Conservation (phyloP, 2,329 filamentous ascomycete genomes). For the Achaetomium macrosporum region DNA sequence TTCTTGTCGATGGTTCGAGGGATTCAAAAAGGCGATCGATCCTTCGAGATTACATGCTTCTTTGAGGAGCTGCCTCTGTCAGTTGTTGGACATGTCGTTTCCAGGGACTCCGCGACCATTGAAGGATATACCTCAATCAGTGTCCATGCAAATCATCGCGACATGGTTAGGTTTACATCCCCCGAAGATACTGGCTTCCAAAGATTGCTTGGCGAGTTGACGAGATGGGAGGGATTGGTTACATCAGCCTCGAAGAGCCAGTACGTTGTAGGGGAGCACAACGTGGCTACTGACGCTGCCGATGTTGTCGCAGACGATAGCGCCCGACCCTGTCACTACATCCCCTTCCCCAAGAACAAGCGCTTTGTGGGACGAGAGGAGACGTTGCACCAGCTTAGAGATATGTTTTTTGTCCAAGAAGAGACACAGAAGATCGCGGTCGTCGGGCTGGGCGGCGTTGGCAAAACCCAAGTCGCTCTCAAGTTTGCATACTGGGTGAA, state of each 20-base stretch:
- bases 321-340: conserved; percentile 11
- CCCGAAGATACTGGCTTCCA: conserved; percentile 28
- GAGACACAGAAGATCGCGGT: conserved; percentile 27
- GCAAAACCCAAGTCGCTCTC: conserved; percentile 37
- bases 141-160: conserved; percentile 30
- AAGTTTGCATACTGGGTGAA: conserved; percentile 36
- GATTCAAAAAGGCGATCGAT: conserved; percentile 10
- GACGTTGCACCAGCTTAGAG: conserved; percentile 24
- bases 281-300: too few species aligned
- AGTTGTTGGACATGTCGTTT: conserved; percentile 24
- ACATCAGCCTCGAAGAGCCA: too few species aligned
- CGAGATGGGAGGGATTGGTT: conserved; percentile 8
- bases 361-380: conserved; percentile 26
- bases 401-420: conserved; percentile 23
- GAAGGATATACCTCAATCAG: conserved; percentile 25
- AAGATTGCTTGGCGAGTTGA: conserved; percentile 24
- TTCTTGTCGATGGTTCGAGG: conserved; percentile 29
- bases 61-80: conserved; percentile 31
- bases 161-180: conserved; percentile 31
- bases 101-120: conserved; percentile 29
- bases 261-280: too few species aligned
- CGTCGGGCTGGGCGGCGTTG: conserved; percentile 35
- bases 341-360: conserved; percentile 20
- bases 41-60: conserved; percentile 30
- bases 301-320: neutral